Base-by-base conservation (phyloP, 352 stramenopile genomes). In the Pythium folliculosum region DNA sequence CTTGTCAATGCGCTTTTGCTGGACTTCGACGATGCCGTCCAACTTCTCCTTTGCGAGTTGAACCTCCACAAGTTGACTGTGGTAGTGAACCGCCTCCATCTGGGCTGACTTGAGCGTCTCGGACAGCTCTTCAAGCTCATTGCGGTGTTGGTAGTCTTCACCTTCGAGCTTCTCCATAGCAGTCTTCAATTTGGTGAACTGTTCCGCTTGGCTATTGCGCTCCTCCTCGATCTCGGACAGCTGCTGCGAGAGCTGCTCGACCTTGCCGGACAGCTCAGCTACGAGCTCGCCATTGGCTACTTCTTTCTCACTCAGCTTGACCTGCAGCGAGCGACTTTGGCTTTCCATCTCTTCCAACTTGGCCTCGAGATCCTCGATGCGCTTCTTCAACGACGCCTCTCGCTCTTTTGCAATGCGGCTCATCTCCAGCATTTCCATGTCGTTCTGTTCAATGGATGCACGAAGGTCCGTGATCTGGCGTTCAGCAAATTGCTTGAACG, bases 1-100 rank as follows among this genome's bases (percentile, higher is more conserved):
- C 67, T 91, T 91, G 43, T 89, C 81, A 27, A 93, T 88, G 48
- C 84, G 82, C 53, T 75, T 67, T 37, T 80, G 79, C 60, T 93
- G 84, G 12, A 76, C 78, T 43, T 81, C 78, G 0, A 86, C 59
- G 43, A 88, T 61, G 40, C 77, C 67, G 16, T 82, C 73, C 60
- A 87, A 65, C 16, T 73, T 67, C 49, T 88, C 77, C 48, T 84
- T 82, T 17, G 69, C 65, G 22, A 67, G 21, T 49, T 89, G 78
- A 22, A 55, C 54, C 54, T 79, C 75, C 6, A 69, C 58, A 5
- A 90, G 75, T 52, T 89, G 64, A 13, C 77, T 76, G 65, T 87
- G 77, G 60, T 86, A 83, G 37, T 88, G 71, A 9, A 69, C 61
- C 17, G 78, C 76, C 58, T 92, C 79, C 65, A 77, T 73, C 51